Conservation (phyloP, 148 eudicot genomes). For the Bassia scoparia region DNA sequence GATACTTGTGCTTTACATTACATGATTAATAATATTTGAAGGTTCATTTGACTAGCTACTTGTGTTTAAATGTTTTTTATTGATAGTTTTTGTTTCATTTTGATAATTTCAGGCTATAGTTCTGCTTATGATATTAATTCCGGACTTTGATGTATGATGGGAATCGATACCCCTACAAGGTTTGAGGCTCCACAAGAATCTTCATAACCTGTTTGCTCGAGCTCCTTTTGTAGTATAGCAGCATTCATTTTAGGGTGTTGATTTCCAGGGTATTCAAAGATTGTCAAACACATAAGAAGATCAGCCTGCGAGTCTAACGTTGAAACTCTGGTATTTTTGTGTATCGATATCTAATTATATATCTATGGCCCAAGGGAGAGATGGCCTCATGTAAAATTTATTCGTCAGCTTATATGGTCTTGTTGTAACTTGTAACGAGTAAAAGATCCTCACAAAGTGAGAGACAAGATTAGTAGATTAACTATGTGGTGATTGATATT, state of each 20-base stretch:
- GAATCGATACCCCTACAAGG: constrained; percentile 91
- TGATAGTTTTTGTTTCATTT: neutral
- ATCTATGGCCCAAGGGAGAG: constrained; percentile 29
- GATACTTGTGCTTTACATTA: neutral
- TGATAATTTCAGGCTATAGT: constrained; percentile 58
- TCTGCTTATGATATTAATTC: constrained; percentile 82
- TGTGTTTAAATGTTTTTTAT: neutral
- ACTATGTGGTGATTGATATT: too few relatives aligned
- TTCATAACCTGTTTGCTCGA: constrained; percentile 24
- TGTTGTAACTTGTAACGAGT: too few relatives aligned
- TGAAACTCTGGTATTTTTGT: constrained; percentile 14
- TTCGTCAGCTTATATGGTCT: constrained; percentile 17
- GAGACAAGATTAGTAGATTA: too few relatives aligned
- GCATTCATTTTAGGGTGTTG: constrained; percentile 6
- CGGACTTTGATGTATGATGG: constrained; percentile 95
- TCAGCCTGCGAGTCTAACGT: constrained; percentile 14
- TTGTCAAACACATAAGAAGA: constrained; percentile 14
- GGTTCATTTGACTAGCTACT: neutral
- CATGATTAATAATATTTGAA: neutral
- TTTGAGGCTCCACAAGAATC: constrained; percentile 86
- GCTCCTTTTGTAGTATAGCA: constrained; percentile 25
- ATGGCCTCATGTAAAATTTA: constrained; percentile 30
- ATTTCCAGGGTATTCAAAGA: constrained; percentile 19
- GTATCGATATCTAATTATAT: too few relatives aligned
- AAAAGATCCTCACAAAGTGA: too few relatives aligned